These are phyloP conservation scores for Eimeria tenella DNA, from an alignment of 169 alveolate species.

Conservation along the genomic window DNA sequence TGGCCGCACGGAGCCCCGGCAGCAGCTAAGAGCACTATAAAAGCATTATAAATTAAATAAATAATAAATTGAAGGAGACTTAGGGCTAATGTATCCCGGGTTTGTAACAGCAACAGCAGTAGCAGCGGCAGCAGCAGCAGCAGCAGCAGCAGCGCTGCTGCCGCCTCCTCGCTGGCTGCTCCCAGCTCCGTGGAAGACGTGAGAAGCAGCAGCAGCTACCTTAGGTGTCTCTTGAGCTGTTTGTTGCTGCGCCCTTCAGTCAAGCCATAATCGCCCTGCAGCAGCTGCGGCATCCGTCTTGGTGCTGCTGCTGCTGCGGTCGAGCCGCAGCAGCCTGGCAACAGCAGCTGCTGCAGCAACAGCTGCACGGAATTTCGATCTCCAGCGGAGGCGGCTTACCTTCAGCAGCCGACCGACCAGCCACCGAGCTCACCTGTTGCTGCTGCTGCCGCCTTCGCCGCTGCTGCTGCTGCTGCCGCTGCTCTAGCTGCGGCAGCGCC, in stretches of 20 bases:
- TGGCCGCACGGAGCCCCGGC: too few species aligned
- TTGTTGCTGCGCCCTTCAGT: background rate
- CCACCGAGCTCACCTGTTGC: background rate
- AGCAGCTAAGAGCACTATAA: too few species aligned
- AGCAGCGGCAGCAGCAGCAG: background rate
- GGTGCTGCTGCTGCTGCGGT: conserved; percentile 37
- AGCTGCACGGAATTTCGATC: conserved; percentile 5
- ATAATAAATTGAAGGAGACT: background rate
- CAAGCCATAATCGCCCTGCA: background rate
- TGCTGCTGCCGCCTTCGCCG: background rate
- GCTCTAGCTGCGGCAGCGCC: background rate
- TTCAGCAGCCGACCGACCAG: background rate
- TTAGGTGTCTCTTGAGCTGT: background rate
- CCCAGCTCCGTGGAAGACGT: background rate
- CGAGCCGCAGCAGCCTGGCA: background rate
- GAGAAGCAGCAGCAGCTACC: conserved; percentile 13
- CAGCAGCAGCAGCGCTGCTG: conserved; percentile 11
- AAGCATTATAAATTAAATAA: too few species aligned
- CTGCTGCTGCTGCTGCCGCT: conserved; percentile 7
- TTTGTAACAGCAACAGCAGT: background rate
- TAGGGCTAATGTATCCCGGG: background rate
- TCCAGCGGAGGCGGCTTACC: background rate
- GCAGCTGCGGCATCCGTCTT: background rate
- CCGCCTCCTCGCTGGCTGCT: background rate
- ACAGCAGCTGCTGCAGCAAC: conserved; percentile 1